Conservation (phyloP, 1,139 yeast species). For the Magnusiomyces suaveolens region DNA sequence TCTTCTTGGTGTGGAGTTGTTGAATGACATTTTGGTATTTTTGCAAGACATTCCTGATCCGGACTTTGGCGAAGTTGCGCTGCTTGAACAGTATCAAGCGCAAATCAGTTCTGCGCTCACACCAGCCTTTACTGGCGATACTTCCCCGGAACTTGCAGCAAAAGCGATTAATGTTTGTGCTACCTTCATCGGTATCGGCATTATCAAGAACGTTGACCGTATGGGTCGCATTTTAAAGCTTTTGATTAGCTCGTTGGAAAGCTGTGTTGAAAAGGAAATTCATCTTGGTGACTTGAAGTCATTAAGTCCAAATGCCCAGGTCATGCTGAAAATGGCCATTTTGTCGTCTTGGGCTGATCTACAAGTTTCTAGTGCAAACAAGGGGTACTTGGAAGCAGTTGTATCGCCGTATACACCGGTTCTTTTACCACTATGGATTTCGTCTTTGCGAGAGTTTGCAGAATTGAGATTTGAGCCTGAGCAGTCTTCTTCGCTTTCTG, state of each 20-base stretch:
- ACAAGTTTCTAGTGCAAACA: constrained; percentile 39
- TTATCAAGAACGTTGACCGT: constrained; percentile 40
- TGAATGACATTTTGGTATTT: constrained; percentile 48
- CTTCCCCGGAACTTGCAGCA: constrained; percentile 65
- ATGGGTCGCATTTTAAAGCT: constrained; percentile 57
- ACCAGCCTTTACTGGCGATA: constrained; percentile 74
- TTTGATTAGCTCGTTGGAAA: constrained; percentile 58
- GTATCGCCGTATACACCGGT: constrained; percentile 50
- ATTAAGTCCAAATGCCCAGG: constrained; percentile 37
- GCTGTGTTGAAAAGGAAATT: constrained; percentile 34
- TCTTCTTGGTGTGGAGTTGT: constrained; percentile 53
- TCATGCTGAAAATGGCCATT: constrained; percentile 58
- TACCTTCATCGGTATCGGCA: constrained; percentile 53
- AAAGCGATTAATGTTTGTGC: constrained; percentile 75
- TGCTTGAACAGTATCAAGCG: constrained; percentile 88
- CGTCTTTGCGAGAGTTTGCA: constrained; percentile 65
- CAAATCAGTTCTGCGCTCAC: constrained; percentile 83
- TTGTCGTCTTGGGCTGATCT: constrained; percentile 86
- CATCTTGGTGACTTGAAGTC: constrained; percentile 38
- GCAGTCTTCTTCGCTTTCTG: constrained; percentile 24
- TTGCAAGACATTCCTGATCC: constrained; percentile 56
- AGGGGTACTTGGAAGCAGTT: constrained; percentile 36
- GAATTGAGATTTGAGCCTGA: constrained; percentile 54
- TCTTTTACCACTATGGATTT: constrained; percentile 71
- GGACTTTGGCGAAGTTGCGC: constrained; percentile 57